Percentiles rank a stretch among this genome's conserved stretches.
Conservation (phyloP, 495 filamentous ascomycete species). For the Trichoderma gamsii region DNA sequence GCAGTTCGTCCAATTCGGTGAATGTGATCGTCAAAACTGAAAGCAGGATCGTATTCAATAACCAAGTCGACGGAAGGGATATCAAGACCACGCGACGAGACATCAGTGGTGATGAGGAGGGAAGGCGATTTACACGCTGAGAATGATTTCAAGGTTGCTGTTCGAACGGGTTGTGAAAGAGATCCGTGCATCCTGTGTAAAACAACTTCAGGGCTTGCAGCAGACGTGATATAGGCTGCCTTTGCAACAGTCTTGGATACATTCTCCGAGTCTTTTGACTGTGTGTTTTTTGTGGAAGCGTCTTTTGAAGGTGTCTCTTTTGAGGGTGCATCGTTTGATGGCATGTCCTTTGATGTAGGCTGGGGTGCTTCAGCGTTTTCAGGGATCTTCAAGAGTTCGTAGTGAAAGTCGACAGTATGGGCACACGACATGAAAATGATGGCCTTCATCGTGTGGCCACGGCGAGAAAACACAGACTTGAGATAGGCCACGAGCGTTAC, state of each 20-base stretch:
- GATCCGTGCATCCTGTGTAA: conserved; percentile 91
- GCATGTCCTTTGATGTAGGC: conserved; percentile 20
- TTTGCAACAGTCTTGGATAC: conserved; percentile 34
- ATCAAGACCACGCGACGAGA: conserved; percentile 89
- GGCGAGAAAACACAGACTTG: conserved; percentile 77
- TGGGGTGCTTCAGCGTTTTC: conserved; percentile 18
- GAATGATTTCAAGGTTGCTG: conserved; percentile 75
- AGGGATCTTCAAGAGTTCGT: conserved; percentile 69
- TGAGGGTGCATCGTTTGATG: conserved; percentile 20
- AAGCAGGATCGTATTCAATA: conserved; percentile 91
- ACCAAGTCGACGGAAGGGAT: conserved; percentile 89
- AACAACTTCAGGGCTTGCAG: conserved; percentile 49
- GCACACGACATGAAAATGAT: conserved; percentile 96
- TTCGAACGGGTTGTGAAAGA: conserved; percentile 79
- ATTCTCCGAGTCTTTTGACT: conserved; percentile 21
- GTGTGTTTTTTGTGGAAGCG: background rate
- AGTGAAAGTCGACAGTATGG: conserved; percentile 95
- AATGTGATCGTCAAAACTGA: conserved; percentile 82
- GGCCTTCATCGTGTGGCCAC: conserved; percentile 84
- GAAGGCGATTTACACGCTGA: conserved; percentile 57
- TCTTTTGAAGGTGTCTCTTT: conserved; percentile 20
- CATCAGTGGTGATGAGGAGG: conserved; percentile 88
- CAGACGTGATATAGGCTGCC: conserved; percentile 44
- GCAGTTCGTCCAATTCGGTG: conserved; percentile 94
- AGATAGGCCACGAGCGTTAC: conserved; percentile 79